phyloP scores from a whole-genome alignment of 352 stramenopile genomes.

The Globisporangium parvum region DNA sequence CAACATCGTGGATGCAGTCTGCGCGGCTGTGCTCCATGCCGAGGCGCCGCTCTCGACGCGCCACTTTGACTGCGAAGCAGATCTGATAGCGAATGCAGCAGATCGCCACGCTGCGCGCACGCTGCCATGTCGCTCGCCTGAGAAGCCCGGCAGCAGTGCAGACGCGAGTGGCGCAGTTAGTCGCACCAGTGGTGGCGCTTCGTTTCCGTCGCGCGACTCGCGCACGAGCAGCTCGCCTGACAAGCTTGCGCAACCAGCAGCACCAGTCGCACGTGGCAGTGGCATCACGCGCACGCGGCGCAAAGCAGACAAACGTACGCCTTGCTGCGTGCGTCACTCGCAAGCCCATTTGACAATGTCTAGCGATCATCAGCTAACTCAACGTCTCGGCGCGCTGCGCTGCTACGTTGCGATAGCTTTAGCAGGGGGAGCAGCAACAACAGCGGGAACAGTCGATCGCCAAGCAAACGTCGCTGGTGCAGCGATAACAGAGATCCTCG shows the following conservation, averaged over 20 bases:
- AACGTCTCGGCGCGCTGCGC: no score
- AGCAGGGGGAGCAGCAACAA: neutral
- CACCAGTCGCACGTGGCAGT: neutral
- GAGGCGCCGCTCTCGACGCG: slow-evolving; percentile 15
- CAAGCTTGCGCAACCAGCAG: neutral
- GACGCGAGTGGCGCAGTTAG: neutral
- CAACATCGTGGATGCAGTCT: slow-evolving; percentile 35
- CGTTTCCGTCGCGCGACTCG: neutral
- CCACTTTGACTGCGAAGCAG: slow-evolving; percentile 21
- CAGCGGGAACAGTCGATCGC: neutral
- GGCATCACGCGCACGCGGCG: neutral
- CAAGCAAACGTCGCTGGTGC: no score
- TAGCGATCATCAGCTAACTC: no score
- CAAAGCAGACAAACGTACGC: slow-evolving; percentile 4
- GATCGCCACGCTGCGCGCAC: slow-evolving; percentile 46
- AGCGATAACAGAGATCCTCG: neutral
- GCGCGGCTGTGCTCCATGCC: slow-evolving; percentile 19
- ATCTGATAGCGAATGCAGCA: slow-evolving; percentile 19
- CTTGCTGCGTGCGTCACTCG: no score
- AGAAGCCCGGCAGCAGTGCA: slow-evolving; percentile 12
- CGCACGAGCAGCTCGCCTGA: slow-evolving; percentile 8
- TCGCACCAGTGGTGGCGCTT: neutral
- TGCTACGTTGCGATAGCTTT: neutral
- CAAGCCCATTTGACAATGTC: no score
- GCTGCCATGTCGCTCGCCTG: slow-evolving; percentile 30